Percentiles rank a stretch among this genome's conserved stretches.
phyloP scores from a whole-genome alignment of 1,284 basidiomycete species.

The Ceratobasidium sp. region DNA sequence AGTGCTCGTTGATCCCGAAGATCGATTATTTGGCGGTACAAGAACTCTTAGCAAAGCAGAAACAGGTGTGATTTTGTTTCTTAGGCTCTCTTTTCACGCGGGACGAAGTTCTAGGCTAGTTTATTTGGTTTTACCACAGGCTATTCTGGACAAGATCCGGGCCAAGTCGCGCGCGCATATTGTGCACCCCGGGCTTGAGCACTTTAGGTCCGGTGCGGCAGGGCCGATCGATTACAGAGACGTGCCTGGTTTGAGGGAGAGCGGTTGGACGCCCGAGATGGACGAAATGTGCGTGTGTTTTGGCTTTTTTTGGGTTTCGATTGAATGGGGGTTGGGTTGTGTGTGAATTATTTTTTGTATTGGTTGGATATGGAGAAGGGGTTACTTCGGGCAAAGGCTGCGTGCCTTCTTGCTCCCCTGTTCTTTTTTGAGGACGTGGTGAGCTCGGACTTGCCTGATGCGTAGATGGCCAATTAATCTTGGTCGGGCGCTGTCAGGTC shows the following conservation, averaged over 20 bases:
- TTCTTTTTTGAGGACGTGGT: conserved; percentile 61
- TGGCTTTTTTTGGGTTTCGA: conserved; percentile 25
- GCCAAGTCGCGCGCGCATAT: conserved; percentile 89
- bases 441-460: conserved; percentile 53
- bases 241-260: conserved; percentile 89
- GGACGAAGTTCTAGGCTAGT: neutral
- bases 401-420: conserved; percentile 2
- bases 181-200: conserved; percentile 83
- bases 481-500: neutral
- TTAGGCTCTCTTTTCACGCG: neutral
- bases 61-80: conserved; percentile 67
- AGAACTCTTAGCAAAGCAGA: conserved; percentile 83
- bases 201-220: conserved; percentile 74
- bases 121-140: conserved; percentile 58
- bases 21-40: conserved; percentile 91
- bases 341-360: neutral
- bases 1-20: conserved; percentile 91
- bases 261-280: conserved; percentile 93
- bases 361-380: neutral
- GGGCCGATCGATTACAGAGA: conserved; percentile 72
- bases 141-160: conserved; percentile 89
- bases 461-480: conserved; percentile 31
- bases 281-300: conserved; percentile 72
- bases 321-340: neutral
- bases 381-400: neutral